phyloP scores from a whole-genome alignment of 75 land plant species.

The Azolla pinnata region DNA sequence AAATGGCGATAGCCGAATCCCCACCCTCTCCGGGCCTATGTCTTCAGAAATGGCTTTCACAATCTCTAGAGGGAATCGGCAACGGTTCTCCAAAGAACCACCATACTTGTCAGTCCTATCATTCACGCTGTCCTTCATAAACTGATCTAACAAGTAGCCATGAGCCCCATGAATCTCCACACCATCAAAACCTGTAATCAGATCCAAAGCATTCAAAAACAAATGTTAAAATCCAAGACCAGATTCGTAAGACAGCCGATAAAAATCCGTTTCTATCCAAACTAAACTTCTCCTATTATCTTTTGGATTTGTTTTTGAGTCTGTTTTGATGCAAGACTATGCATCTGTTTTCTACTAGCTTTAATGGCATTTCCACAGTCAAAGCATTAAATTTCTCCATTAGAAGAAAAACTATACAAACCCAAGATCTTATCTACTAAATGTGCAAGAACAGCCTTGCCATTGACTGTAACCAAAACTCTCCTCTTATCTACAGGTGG shows the following conservation, averaged over 20 bases:
- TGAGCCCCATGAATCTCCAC: slow-evolving; percentile 32
- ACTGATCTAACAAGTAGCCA: slow-evolving; percentile 23
- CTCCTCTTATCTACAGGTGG: slow-evolving; percentile 22
- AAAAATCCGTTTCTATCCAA: no score
- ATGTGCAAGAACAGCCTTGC: no score
- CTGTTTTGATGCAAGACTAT: no score
- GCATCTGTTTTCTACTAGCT: no score
- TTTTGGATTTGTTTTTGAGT: background rate
- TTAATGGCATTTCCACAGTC: no score
- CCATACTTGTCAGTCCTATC: slow-evolving; percentile 7
- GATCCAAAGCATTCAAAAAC: no score
- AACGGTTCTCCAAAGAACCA: slow-evolving; percentile 14
- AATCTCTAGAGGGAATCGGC: slow-evolving; percentile 16
- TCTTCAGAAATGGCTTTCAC: slow-evolving; percentile 7
- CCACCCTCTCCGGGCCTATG: slow-evolving; percentile 10
- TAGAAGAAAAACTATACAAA: background rate
- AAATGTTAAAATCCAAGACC: no score
- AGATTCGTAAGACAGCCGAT: no score
- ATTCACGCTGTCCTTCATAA: slow-evolving; percentile 12
- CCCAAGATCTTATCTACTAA: no score
- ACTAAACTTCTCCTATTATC: background rate
- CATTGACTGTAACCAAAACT: slow-evolving; percentile 12
- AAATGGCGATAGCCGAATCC: slow-evolving; percentile 16
- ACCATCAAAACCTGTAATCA: slow-evolving; percentile 21
- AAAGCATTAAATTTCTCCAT: no score